phyloP scores from a whole-genome alignment of 2,329 filamentous ascomycete genomes.

The Aureobasidium subglaciale region DNA sequence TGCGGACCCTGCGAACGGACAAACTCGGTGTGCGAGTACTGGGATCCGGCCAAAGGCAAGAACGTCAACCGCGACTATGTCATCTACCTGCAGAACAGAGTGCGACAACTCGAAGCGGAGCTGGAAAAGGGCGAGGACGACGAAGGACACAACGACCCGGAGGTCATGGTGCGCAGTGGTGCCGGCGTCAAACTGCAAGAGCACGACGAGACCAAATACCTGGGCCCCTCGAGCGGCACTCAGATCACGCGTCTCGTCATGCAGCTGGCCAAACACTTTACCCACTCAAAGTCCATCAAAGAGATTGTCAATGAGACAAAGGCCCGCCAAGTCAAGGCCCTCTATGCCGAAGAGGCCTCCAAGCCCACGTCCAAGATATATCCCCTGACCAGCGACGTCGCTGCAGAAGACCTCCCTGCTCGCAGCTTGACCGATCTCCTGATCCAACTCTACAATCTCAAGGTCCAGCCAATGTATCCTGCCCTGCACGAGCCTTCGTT shows the following conservation, averaged over 20 bases:
- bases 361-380: conserved; percentile 74
- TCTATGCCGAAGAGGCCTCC: conserved; percentile 57
- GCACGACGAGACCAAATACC: conserved; percentile 79
- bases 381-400: conserved; percentile 78
- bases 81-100: conserved; percentile 80
- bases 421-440: conserved; percentile 68
- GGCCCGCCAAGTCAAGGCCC: conserved; percentile 59
- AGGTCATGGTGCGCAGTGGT: conserved; percentile 80
- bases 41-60: conserved; percentile 76
- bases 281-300: conserved; percentile 82
- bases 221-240: conserved; percentile 91
- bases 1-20: conserved; percentile 90
- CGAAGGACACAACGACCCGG: conserved; percentile 62
- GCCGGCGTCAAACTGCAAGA: conserved; percentile 73
- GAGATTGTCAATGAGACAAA: conserved; percentile 78
- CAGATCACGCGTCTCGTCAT: conserved; percentile 92
- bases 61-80: conserved; percentile 90
- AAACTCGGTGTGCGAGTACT: conserved; percentile 89
- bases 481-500: conserved; percentile 79
- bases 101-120: conserved; percentile 73
- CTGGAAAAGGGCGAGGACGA: conserved; percentile 72
- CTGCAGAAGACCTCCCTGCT: conserved; percentile 68
- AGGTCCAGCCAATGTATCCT: conserved; percentile 84
- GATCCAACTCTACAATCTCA: conserved; percentile 77
- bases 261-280: conserved; percentile 92